Base-by-base conservation (phyloP, 208 protist genomes). In the Acanthamoeba culbertsoni region DNA sequence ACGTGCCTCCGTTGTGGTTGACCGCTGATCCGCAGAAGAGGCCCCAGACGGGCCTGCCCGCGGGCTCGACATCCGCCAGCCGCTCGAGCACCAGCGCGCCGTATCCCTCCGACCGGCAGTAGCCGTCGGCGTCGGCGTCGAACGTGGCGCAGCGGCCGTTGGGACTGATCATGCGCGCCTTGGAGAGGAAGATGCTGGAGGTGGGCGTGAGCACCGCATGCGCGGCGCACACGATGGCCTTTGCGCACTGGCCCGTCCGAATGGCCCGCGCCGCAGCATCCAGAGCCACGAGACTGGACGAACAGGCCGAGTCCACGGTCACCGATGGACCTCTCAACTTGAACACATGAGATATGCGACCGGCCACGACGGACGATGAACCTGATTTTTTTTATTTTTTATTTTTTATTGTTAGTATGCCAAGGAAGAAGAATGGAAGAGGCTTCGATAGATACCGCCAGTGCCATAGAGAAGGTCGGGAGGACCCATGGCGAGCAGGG, bases 261-360 rank as follows among this genome's bases (percentile, higher is more conserved):
- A 98, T 40, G 37, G 63, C 77, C 55, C 75, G 43, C 46, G 23
- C 16, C 1, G 95, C 97, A 18, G 88, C 37, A 51, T 96, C 90
- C 10, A 95, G 14, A 8, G 96, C 95, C 3, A 96, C 93, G 16
- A 98, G 94, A 18, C 95, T 94, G 1, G 94, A 95, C 12, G 95
- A 97, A 93, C 97, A 98, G 16, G 97, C 97, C 10, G 97, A 98
- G 82, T 98, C 97, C 18, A 97, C n/a, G 20, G 94, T 94, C 42
- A 97, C 16, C 31, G 93, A 96, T 12, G 97, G 95, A 2, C 97
- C 97, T 16, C 86, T 75, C 23, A 97, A 95, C 84, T 97, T 95
- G 46, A 95, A 94, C 26, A 73, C 43, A 88, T 96, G 97, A 6
- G 97, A 96, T 4, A 98, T 23, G 14, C 97, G 62, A 35, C 93